phyloP scores from a whole-genome alignment of 441 rosid species.

The Eutrema salsugineum region DNA sequence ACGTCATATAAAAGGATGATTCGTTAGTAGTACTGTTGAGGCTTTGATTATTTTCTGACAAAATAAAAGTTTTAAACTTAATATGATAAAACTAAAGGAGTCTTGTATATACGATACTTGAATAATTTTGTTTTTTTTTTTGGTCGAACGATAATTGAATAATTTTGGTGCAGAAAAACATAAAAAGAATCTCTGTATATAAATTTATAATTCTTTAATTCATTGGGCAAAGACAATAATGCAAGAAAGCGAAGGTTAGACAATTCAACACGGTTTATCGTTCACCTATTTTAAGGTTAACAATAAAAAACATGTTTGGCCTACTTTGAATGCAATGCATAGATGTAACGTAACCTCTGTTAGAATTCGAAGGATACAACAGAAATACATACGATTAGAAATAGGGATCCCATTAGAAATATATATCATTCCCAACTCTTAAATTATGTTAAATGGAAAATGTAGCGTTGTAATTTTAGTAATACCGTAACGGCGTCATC shows the following conservation, averaged over 20 bases:
- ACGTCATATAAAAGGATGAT: background rate
- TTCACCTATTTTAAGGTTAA: background rate
- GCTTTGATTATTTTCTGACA: background rate
- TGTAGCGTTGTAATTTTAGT: no score
- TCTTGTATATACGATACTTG: background rate
- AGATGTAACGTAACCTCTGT: background rate
- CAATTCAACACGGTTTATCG: conserved; percentile 25
- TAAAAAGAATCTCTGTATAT: background rate
- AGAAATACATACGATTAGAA: background rate
- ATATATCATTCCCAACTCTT: no score
- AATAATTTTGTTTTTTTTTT: no score
- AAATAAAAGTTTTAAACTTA: background rate
- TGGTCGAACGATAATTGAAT: background rate
- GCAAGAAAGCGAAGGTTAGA: conserved; percentile 21
- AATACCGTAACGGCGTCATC: no score
- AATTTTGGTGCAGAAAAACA: background rate
- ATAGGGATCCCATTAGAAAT: no score
- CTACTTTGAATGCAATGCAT: conserved; percentile 8
- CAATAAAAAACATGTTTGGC: background rate
- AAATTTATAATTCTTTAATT: background rate
- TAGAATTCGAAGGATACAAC: background rate
- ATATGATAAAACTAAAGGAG: no score
- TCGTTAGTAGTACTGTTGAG: background rate
- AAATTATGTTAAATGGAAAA: no score
- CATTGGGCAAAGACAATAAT: conserved; percentile 3